phyloP scores from a whole-genome alignment of 139 green algal species.

The Mesotaenium endlicherianum region DNA sequence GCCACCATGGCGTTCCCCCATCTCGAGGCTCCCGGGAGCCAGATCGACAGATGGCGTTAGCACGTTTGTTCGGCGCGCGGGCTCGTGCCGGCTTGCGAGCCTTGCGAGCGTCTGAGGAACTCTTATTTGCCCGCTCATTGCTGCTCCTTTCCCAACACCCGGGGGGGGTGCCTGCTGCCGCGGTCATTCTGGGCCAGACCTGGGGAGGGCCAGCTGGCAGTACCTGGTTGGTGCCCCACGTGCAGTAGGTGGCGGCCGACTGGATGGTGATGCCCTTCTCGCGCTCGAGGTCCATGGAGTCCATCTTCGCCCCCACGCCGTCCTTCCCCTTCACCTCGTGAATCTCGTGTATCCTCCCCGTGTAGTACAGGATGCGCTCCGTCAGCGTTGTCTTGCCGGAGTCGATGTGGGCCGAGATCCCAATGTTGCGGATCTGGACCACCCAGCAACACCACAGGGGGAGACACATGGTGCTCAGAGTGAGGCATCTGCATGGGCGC shows the following conservation, averaged over 20 bases:
- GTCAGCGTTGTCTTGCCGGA: slow-evolving; percentile 97
- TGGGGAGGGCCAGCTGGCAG: slow-evolving; percentile 63
- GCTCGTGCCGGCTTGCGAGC: too few species aligned
- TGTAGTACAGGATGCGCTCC: slow-evolving; percentile 98
- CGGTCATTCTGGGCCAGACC: too few species aligned
- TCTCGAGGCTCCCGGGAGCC: too few species aligned
- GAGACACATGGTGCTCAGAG: background rate
- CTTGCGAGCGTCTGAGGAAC: too few species aligned
- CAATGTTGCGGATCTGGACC: slow-evolving; percentile 85
- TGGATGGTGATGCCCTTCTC: slow-evolving; percentile 99
- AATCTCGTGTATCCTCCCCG: slow-evolving; percentile 91
- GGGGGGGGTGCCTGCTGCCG: too few species aligned
- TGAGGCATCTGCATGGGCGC: background rate
- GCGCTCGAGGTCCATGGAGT: slow-evolving; percentile 96
- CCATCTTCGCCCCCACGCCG: slow-evolving; percentile 98
- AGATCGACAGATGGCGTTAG: too few species aligned
- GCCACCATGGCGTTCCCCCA: too few species aligned
- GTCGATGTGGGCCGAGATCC: slow-evolving; percentile 98
- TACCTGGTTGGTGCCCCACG: slow-evolving; percentile 80
- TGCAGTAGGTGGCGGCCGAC: slow-evolving; percentile 85
- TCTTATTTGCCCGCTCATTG: too few species aligned
- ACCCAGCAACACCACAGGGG: background rate
- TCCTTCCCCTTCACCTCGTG: slow-evolving; percentile 97
- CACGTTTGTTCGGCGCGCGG: too few species aligned
- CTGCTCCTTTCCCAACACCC: too few species aligned